phyloP scores from a whole-genome alignment of 2,329 filamentous ascomycete species.

The Microdochium nivale region DNA sequence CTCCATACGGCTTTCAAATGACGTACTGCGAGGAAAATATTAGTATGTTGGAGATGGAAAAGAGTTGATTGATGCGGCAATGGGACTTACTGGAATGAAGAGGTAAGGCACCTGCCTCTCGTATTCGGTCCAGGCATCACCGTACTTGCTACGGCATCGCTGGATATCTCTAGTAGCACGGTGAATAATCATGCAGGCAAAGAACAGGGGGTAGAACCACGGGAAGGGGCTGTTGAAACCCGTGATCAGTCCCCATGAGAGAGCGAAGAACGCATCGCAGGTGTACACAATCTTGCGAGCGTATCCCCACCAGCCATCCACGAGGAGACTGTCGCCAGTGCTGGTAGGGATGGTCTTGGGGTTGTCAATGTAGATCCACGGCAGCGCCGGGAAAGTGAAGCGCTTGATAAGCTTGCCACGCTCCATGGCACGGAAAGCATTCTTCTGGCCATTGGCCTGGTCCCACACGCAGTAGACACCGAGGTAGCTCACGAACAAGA shows the following conservation, averaged over 20 bases:
- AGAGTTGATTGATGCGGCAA: too few relatives aligned
- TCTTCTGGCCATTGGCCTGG: conserved; percentile 88
- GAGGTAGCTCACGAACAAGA: conserved; percentile 64
- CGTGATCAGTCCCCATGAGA: conserved; percentile 42
- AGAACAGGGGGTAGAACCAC: conserved; percentile 85
- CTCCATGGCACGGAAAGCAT: conserved; percentile 77
- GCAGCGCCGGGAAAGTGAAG: conserved; percentile 82
- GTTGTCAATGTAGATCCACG: conserved; percentile 76
- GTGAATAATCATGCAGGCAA: conserved; percentile 70
- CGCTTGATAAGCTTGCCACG: conserved; percentile 62
- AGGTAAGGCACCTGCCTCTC: conserved; percentile 72
- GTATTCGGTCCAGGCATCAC: conserved; percentile 75
- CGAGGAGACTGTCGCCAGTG: conserved; percentile 67
- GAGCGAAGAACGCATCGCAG: conserved; percentile 38
- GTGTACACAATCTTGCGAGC: conserved; percentile 57
- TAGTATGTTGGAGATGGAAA: too few relatives aligned
- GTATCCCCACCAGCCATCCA: conserved; percentile 75
- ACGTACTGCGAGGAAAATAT: conserved; percentile 3
- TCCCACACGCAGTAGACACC: conserved; percentile 90
- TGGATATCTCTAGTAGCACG: conserved; percentile 68
- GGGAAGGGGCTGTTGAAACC: conserved; percentile 64
- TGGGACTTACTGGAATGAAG: conserved; percentile 56
- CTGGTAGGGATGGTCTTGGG: conserved; percentile 68
- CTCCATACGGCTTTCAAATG: neutral
- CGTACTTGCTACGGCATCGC: conserved; percentile 69